Base-by-base conservation (phyloP, 805 yeast species). In the Barnettozyma sucrosica region DNA sequence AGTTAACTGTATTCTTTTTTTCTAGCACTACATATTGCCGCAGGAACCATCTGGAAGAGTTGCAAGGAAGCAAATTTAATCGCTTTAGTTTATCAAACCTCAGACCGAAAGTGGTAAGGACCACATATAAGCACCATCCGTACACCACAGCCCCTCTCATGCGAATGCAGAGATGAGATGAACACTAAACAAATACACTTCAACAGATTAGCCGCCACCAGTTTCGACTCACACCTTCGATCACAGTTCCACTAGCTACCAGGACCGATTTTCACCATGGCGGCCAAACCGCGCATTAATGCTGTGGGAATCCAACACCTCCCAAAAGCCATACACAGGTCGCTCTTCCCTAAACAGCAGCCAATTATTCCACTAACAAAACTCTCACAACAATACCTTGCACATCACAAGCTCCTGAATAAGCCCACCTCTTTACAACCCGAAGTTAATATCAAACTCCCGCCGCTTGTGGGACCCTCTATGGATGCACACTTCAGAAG, bases 401-500 rank as follows among this genome's bases (percentile, higher is more conserved):
- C 66, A 18, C 68, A 72, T 18, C 85, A 88, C 58, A 80, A 80
- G 1, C 70, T 90, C n/a, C 66, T 85, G 28, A 93, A 93, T 1
- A 89, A 87, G 58, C 76, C 77, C 51, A 86, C 96, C 1, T 74
- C 76, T 2, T 65, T 79, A 2, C 64, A 72, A 2, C 75, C 73
- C 1, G 90, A 95, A 0, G 78, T 88, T 2, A 57, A 65, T 16
- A 71, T 84, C 34, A 58, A 73, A 14, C 61, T 90, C 13, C 99
- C 99, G 0, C 64, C 67, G 21, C 62, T 92, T n/a, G 80, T 81
- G 44, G 99, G 98, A 0, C 49, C 62, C 1, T 68, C 81, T 7
- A 65, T 93, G 7, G 95, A 86, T 60, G 96, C 88, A 58, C 99
- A 93, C 69, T 93, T 93, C 62, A 75, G 80, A 55, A 74, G 76